Evolutionary conservation across 176 grass and related monocot genomes (phyloP).

Genomic region (Urochloa ruziziensis): DNA sequence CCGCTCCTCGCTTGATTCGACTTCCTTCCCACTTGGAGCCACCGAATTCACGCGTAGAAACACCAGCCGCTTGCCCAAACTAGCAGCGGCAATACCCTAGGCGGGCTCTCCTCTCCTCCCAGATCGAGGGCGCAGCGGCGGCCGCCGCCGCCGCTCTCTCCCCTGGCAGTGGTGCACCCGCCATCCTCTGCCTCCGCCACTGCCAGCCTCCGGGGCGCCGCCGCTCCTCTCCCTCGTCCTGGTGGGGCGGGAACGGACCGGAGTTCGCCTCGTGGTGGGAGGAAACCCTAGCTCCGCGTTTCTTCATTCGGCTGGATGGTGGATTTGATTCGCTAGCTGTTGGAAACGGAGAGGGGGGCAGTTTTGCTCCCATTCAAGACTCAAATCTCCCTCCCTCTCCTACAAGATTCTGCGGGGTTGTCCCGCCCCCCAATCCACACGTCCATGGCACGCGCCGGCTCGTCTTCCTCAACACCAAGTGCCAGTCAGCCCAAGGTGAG

Average conservation of each 20-base stretch:
- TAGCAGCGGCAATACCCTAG: neutral
- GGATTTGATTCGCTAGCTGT: neutral
- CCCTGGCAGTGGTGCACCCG: too few species aligned
- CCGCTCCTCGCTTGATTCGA: neutral
- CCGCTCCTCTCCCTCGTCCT: neutral
- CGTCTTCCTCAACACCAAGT: neutral
- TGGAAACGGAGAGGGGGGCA: neutral
- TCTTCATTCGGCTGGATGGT: neutral
- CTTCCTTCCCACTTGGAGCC: neutral
- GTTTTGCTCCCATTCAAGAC: neutral
- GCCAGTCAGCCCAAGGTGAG: neutral
- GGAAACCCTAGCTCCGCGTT: neutral
- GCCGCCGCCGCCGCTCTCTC: too few species aligned
- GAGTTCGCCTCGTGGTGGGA: neutral
- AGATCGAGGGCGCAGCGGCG: neutral
- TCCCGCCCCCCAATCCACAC: neutral
- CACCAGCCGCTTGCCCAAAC: neutral
- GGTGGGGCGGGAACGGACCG: neutral
- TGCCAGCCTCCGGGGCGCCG: too few species aligned
- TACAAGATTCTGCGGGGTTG: neutral
- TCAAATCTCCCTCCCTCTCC: neutral
- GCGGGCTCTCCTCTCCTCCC: neutral
- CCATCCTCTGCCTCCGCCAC: too few species aligned
- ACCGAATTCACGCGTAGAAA: neutral
- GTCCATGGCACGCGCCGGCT: neutral